These are phyloP conservation scores for Aschersonia sp. DNA, from an alignment of 2,329 filamentous ascomycete genomes.

Conservation along the genomic window DNA sequence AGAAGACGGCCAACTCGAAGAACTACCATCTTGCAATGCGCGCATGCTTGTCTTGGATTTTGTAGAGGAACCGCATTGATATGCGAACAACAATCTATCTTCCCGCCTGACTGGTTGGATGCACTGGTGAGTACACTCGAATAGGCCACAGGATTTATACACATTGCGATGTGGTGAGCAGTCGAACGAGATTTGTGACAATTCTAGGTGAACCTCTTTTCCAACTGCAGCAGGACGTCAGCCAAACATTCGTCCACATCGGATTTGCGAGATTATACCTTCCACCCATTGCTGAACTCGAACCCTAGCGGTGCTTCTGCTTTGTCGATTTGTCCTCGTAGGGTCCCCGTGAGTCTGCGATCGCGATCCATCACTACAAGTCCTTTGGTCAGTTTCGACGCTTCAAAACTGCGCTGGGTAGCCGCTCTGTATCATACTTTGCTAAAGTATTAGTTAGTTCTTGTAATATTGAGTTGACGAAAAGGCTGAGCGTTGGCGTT, in stretches of 20 bases:
- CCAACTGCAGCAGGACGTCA: conserved; percentile 24
- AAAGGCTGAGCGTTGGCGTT: background rate
- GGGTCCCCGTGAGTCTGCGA: conserved; percentile 41
- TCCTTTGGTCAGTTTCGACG: background rate
- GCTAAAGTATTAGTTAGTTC: conserved; percentile 22
- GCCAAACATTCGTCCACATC: background rate
- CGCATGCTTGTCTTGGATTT: no score
- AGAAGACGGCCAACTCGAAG: background rate
- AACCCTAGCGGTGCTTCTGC: conserved; percentile 42
- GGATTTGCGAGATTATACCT: conserved; percentile 24
- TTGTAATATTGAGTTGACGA: background rate
- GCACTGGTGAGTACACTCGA: no score
- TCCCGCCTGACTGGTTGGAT: no score
- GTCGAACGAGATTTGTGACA: background rate
- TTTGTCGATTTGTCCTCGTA: conserved; percentile 43
- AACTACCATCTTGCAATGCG: background rate
- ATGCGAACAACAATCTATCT: no score
- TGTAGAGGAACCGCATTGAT: no score
- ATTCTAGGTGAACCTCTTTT: conserved; percentile 33
- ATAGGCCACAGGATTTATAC: background rate
- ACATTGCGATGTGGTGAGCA: background rate
- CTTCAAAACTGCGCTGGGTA: background rate
- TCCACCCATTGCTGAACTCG: conserved; percentile 51
- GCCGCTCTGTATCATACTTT: conserved; percentile 28
- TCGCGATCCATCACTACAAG: conserved; percentile 53